A percentile compares a stretch with the other conserved stretches of the same genome.
Evolutionary conservation across 352 stramenopile species (phyloP).

Genomic region (Plasmopara viticola): DNA sequence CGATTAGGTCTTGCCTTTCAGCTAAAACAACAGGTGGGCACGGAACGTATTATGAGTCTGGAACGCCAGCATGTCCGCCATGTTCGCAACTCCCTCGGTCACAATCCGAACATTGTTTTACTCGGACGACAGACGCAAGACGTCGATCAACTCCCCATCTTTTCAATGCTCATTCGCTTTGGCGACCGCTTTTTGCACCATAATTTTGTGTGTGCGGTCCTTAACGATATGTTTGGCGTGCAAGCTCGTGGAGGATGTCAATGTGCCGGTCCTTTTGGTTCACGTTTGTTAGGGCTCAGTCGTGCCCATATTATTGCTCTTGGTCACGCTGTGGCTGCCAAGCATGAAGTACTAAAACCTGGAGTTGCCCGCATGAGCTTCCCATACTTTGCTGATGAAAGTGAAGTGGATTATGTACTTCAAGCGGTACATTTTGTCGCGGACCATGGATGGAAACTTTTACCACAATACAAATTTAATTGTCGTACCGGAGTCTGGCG

Average conservation of each 20-base stretch:
- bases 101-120: slow-evolving; percentile 74
- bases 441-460: slow-evolving; percentile 87
- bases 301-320: slow-evolving; percentile 58
- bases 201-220: slow-evolving; percentile 95
- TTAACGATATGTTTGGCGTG: slow-evolving; percentile 98
- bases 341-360: slow-evolving; percentile 90
- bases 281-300: slow-evolving; percentile 88
- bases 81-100: slow-evolving; percentile 35
- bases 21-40: slow-evolving; percentile 79
- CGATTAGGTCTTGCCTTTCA: slow-evolving; percentile 89
- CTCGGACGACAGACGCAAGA: slow-evolving; percentile 55
- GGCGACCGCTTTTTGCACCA: slow-evolving; percentile 94
- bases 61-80: slow-evolving; percentile 36
- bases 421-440: slow-evolving; percentile 90
- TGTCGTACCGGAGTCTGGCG: slow-evolving; percentile 89
- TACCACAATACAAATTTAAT: slow-evolving; percentile 93
- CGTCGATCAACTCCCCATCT: slow-evolving; percentile 79
- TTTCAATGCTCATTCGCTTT: slow-evolving; percentile 93
- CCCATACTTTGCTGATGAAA: slow-evolving; percentile 74
- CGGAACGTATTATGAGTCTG: slow-evolving; percentile 40
- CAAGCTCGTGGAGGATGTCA: slow-evolving; percentile 64
- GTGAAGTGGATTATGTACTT: slow-evolving; percentile 91
- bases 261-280: slow-evolving; percentile 91
- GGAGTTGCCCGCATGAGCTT: slow-evolving; percentile 94
- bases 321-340: slow-evolving; percentile 80